Conservation (phyloP, 202 grass and related monocot species). For the Carex sylvatica region DNA sequence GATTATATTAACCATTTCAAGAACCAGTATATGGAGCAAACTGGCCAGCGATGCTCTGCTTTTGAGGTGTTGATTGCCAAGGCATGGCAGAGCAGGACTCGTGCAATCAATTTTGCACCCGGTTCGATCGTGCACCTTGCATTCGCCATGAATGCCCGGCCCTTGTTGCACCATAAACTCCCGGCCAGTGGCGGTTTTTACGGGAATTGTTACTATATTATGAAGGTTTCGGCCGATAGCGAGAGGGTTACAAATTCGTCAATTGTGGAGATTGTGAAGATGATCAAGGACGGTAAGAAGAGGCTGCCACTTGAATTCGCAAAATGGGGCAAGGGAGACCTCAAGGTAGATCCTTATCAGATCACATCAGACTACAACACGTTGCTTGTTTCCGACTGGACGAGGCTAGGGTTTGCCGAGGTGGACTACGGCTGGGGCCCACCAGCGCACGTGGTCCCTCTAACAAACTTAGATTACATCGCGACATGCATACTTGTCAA, state of each 20-base stretch:
- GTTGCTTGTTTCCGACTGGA: constrained; percentile 94
- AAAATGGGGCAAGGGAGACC: constrained; percentile 52
- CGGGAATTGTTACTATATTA: constrained; percentile 97
- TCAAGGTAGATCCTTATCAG: constrained; percentile 71
- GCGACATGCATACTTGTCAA: constrained; percentile 92
- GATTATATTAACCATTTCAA: constrained; percentile 76
- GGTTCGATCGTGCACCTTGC: constrained; percentile 52
- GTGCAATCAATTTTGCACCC: constrained; percentile 38
- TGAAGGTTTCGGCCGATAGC: constrained; percentile 57
- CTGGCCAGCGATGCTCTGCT: constrained; percentile 54
- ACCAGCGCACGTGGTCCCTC: constrained; percentile 75
- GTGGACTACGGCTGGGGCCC: constrained; percentile 90
- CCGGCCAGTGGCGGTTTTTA: constrained; percentile 66
- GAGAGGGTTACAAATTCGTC: constrained; percentile 38
- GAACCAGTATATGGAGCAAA: constrained; percentile 38
- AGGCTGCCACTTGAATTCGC: constrained; percentile 59
- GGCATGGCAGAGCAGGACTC: constrained; percentile 72
- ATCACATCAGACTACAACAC: constrained; percentile 76
- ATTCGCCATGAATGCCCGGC: constrained; percentile 80
- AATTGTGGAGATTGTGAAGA: constrained; percentile 50
- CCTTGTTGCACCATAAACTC: constrained; percentile 48
- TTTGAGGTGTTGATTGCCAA: constrained; percentile 92
- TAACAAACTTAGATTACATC: constrained; percentile 90
- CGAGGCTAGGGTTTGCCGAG: constrained; percentile 77
- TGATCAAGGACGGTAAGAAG: constrained; percentile 80